These are phyloP conservation scores for Thelephora terrestris DNA, from an alignment of 1,284 basidiomycete species.

Conservation along the genomic window DNA sequence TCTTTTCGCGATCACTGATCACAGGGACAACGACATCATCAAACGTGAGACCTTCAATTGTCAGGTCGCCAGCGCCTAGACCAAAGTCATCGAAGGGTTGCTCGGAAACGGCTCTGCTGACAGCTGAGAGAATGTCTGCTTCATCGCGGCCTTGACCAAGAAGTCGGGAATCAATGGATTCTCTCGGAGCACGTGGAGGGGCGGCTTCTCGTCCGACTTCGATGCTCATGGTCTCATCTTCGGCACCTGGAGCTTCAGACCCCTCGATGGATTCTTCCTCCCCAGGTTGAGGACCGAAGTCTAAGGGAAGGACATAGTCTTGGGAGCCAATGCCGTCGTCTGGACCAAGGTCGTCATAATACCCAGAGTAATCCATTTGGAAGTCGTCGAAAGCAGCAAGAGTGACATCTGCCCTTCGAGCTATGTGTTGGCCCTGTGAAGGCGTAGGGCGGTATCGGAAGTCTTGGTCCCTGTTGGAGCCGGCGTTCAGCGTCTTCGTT, in stretches of 20 bases:
- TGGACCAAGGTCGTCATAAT: slow-evolving; percentile 56
- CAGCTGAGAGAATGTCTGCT: slow-evolving; percentile 49
- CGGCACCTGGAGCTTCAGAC: slow-evolving; percentile 23
- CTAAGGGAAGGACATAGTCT: slow-evolving; percentile 69
- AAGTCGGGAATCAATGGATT: slow-evolving; percentile 53
- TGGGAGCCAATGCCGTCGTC: slow-evolving; percentile 79
- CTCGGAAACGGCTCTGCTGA: slow-evolving; percentile 53
- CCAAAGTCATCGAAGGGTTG: slow-evolving; percentile 56
- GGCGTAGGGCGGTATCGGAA: slow-evolving; percentile 60
- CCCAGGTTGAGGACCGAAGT: slow-evolving; percentile 51
- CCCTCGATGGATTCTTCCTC: slow-evolving; percentile 19
- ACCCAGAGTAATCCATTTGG: slow-evolving; percentile 46
- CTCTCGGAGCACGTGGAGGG: slow-evolving; percentile 31
- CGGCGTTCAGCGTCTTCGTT: not conserved
- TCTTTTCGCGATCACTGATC: slow-evolving; percentile 31
- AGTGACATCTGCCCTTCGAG: slow-evolving; percentile 76
- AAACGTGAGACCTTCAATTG: slow-evolving; percentile 66
- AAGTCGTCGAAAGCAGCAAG: slow-evolving; percentile 64
- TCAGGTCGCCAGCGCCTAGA: slow-evolving; percentile 35
- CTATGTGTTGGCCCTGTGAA: slow-evolving; percentile 69
- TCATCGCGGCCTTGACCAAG: slow-evolving; percentile 40
- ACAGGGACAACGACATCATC: slow-evolving; percentile 34
- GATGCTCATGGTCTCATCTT: slow-evolving; percentile 48
- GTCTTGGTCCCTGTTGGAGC: slow-evolving; percentile 52
- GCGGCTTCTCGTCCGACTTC: slow-evolving; percentile 69